phyloP scores from a whole-genome alignment of 2,329 filamentous ascomycete species.

The Ophiobolus disseminans region DNA sequence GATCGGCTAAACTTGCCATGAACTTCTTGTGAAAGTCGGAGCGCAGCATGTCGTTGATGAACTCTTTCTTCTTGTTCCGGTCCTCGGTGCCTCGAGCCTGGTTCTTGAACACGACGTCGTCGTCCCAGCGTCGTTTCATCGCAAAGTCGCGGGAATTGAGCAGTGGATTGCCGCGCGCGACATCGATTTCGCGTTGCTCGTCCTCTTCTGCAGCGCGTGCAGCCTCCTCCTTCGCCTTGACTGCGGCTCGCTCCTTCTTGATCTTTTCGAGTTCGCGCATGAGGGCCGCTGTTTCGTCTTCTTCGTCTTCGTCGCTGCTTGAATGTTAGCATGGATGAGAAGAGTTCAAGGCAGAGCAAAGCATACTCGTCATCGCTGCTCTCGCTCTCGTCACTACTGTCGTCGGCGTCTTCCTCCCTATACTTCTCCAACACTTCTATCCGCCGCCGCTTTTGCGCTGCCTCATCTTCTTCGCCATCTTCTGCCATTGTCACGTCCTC shows the following conservation, averaged over 20 bases:
- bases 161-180: constrained; percentile 89
- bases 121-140: constrained; percentile 93
- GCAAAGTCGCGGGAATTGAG: constrained; percentile 88
- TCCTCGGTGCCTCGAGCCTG: constrained; percentile 95
- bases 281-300: constrained; percentile 82
- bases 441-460: constrained; percentile 81
- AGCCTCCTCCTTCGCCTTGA: constrained; percentile 81
- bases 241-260: constrained; percentile 81
- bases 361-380: constrained; percentile 65
- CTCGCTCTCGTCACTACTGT: constrained; percentile 62
- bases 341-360: neutral
- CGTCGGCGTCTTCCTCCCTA: constrained; percentile 83
- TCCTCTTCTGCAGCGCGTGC: constrained; percentile 82
- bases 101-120: constrained; percentile 99
- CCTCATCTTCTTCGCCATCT: constrained; percentile 66
- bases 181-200: constrained; percentile 83
- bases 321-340: constrained; percentile 17
- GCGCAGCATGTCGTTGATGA: constrained; percentile 93
- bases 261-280: constrained; percentile 95
- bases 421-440: constrained; percentile 80
- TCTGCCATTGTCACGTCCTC: constrained; percentile 57
- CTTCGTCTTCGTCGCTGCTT: constrained; percentile 63
- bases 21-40: constrained; percentile 98
- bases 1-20: constrained; percentile 68
- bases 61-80: constrained; percentile 89